Conservation (phyloP, 176 grass and related monocot genomes). For the Puccinellia tenuiflora region DNA sequence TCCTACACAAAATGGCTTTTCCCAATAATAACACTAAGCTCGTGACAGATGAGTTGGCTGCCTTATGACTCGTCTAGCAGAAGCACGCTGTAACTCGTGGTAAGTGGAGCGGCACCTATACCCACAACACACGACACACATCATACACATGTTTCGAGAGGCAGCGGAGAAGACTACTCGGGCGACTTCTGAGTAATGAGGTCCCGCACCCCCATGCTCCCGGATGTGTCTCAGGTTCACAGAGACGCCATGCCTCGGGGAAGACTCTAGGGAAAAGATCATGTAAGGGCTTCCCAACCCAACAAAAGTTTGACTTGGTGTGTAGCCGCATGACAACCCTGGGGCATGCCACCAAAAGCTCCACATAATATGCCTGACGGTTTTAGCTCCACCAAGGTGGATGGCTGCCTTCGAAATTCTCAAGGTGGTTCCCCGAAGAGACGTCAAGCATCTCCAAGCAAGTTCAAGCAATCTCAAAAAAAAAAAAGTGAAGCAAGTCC, state of each 20-base stretch:
- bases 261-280: too few relatives aligned
- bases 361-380: background rate
- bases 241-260: too few relatives aligned
- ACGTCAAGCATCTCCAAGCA: background rate
- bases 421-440: background rate
- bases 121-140: background rate
- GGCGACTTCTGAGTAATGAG: too few relatives aligned
- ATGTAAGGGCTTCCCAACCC: too few relatives aligned
- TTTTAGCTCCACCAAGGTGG: background rate
- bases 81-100: background rate
- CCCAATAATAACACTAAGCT: background rate
- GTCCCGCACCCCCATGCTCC: background rate
- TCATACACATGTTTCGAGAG: too few relatives aligned
- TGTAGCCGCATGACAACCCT: background rate
- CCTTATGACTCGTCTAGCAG: background rate
- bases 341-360: background rate
- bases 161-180: too few relatives aligned
- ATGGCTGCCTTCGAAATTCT: background rate
- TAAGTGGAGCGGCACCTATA: background rate
- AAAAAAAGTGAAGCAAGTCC: too few relatives aligned
- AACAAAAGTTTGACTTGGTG: too few relatives aligned
- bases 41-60: background rate
- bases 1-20: background rate
- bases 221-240: too few relatives aligned
- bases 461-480: background rate